A percentile compares a stretch with the other conserved stretches of the same genome.
phyloP scores from a whole-genome alignment of 2,329 filamentous ascomycete genomes.

The Penicillium sclerotigenum region DNA sequence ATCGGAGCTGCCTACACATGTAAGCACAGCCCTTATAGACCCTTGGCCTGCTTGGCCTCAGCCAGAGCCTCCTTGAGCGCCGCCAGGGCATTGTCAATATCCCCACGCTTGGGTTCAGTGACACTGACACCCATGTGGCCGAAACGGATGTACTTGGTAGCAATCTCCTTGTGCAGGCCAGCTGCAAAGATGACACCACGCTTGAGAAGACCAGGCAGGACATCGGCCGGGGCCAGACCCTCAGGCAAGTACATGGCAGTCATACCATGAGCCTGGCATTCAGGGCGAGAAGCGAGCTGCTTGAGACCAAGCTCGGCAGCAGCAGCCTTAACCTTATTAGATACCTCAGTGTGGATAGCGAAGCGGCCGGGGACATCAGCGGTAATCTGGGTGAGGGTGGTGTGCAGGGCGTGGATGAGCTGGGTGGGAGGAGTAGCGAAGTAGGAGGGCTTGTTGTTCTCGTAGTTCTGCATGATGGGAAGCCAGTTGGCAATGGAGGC shows the following conservation, averaged over 20 bases:
- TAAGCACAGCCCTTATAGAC: constrained; percentile 28
- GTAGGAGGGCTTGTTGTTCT: constrained; percentile 95
- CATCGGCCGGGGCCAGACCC: constrained; percentile 71
- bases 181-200: constrained; percentile 92
- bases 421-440: constrained; percentile 96
- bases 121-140: constrained; percentile 97
- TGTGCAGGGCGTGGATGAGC: constrained; percentile 88
- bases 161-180: constrained; percentile 94
- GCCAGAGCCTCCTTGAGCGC: constrained; percentile 70
- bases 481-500: constrained; percentile 97
- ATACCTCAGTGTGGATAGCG: constrained; percentile 72
- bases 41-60: constrained; percentile 67
- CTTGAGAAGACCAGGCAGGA: constrained; percentile 79
- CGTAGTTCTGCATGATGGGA: constrained; percentile 98
- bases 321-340: constrained; percentile 81
- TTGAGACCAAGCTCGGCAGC: constrained; percentile 77
- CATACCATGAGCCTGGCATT: constrained; percentile 96
- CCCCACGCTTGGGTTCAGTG: constrained; percentile 71
- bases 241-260: constrained; percentile 95
- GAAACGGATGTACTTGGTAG: constrained; percentile 87
- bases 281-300: constrained; percentile 78
- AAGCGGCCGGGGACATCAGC: constrained; percentile 77
- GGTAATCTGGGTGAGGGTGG: constrained; percentile 79
- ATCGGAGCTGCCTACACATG: not conserved
- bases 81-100: constrained; percentile 80